phyloP scores from a whole-genome alignment of 345 rosid genomes.

The Rhodamnia rubescens region DNA sequence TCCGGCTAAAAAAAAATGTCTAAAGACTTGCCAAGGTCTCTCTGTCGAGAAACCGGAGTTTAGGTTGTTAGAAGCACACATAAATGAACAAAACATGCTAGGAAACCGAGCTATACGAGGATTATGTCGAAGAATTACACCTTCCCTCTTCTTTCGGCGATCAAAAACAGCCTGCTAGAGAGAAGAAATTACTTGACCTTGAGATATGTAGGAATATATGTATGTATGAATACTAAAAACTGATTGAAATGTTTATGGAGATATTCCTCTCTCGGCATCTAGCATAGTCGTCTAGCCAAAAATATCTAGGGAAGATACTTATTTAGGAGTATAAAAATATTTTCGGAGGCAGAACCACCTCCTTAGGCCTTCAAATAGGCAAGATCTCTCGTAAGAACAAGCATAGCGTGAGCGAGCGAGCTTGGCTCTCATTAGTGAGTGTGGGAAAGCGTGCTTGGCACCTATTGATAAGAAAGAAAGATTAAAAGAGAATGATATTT shows the following conservation, averaged over 20 bases:
- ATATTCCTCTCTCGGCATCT: neutral
- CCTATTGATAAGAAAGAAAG: too few species aligned
- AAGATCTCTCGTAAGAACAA: neutral
- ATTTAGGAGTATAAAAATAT: neutral
- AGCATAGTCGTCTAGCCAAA: neutral
- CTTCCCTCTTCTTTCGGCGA: neutral
- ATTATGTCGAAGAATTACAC: too few species aligned
- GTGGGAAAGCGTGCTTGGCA: neutral
- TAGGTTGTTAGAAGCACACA: neutral
- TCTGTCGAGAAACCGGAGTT: neutral
- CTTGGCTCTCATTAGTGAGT: neutral
- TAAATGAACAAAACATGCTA: neutral
- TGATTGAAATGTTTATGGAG: too few species aligned
- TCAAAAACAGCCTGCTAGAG: too few species aligned
- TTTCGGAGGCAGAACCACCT: neutral
- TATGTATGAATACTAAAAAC: too few species aligned
- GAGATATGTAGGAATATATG: too few species aligned
- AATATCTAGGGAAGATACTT: neutral
- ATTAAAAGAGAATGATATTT: too few species aligned
- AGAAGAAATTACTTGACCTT: too few species aligned
- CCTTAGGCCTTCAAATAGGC: neutral
- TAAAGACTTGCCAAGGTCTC: neutral
- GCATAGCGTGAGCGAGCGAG: neutral
- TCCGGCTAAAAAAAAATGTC: neutral
- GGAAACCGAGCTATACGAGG: neutral